Conservation (phyloP, 495 filamentous ascomycete genomes). For the Hyphodiscus hymeniophilus region DNA sequence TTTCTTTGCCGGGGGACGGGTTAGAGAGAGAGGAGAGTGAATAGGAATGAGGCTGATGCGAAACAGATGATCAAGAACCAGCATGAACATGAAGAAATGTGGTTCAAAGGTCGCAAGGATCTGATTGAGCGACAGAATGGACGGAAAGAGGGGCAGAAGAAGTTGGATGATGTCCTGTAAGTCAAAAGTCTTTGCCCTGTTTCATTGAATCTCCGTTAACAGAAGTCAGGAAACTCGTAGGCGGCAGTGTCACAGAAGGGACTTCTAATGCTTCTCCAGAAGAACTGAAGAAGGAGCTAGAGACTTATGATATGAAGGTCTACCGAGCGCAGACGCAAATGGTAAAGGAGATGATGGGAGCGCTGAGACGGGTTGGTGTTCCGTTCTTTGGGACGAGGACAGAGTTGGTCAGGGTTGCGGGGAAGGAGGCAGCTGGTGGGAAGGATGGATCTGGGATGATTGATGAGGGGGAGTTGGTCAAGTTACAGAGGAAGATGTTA, state of each 20-base stretch:
- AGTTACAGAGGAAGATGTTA: conserved; percentile 51
- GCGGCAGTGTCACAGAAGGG: conserved; percentile 33
- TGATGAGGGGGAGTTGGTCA: conserved; percentile 38
- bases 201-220: conserved; percentile 1
- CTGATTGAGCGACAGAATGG: conserved; percentile 41
- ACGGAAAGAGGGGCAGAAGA: conserved; percentile 40
- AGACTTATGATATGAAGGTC: conserved; percentile 52
- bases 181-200: conserved; percentile 11
- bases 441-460: conserved; percentile 24
- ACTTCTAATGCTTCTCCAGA: conserved; percentile 26
- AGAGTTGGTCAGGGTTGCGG: conserved; percentile 28
- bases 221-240: conserved; percentile 19
- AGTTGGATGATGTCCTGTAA: conserved; percentile 40
- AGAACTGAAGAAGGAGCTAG: conserved; percentile 46
- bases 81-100: conserved; percentile 54
- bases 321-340: conserved; percentile 50
- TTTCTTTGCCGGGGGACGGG: no score
- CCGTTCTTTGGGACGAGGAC: conserved; percentile 55
- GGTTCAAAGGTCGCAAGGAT: conserved; percentile 48
- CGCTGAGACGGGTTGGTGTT: conserved; percentile 49
- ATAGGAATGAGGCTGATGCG: neutral
- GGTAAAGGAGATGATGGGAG: conserved; percentile 44
- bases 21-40: no score
- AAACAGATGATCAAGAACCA: conserved; percentile 52
- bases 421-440: conserved; percentile 5